Evolutionary conservation across 2,329 filamentous ascomycete species (phyloP), one percentile per base, ranked within the genome.

Genomic region (Fusarium metavorans): DNA sequence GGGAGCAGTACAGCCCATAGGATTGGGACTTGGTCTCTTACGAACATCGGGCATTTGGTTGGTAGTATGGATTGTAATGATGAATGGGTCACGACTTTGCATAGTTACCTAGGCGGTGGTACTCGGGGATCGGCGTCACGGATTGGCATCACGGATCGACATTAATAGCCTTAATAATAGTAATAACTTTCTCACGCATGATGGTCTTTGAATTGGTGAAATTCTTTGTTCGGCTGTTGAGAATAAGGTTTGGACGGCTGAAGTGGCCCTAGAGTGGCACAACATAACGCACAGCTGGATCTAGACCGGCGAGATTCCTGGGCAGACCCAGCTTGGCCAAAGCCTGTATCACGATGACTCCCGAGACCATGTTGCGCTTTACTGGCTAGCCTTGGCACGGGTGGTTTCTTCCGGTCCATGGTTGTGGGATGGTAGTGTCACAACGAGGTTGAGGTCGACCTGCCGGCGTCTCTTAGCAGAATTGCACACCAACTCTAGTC

Each of bases 1-100:
- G 79, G 79, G 62, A 64, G 61, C 63, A 79, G 67, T 79, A 79
- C 50, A 71, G 70, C 18, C 65, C 71, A 52, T 78, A 60, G 35
- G 23, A 8, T 62, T 59, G 23, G 34, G 50, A 35, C 18, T 8
- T 34, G 58, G 16, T 59, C 27, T 18, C n/a, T n/a, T 10, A 34
- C 14, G 50, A 50, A 50, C n/a, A 27, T 27, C 20, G 52, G 35
- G 14, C 11, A 9, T 27, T 57, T 20, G n/a, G 32, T 18, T 27
- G 32, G 43, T 45, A n/a, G 35, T 39, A 45, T 14, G 72, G 69
- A 73, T 20, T 62, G 57, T 73, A 65, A 65, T 75, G 59, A 75
- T 45, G 48, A 68, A 74, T 54, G 72, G 65, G 50, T 70, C 65
- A 75, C 60, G 69, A 73, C 62, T 54, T 68, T 57, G 52, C 52